These are phyloP conservation scores for Thalia dealbata DNA, from an alignment of 176 grass and related monocot genomes.

Conservation along the genomic window DNA sequence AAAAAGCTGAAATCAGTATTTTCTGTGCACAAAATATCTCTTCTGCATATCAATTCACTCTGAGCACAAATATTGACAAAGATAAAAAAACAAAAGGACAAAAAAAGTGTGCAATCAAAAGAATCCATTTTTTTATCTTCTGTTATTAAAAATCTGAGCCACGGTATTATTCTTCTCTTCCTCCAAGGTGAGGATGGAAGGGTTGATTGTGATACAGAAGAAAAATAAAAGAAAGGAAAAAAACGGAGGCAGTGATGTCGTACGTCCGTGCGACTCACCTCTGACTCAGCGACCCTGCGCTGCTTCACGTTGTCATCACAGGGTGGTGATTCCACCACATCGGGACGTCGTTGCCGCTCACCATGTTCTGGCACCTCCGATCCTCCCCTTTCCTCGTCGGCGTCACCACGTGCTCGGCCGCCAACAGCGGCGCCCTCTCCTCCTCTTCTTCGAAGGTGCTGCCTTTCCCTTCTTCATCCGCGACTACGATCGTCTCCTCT, in stretches of 20 bases:
- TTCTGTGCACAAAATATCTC: background rate
- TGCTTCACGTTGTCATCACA: constrained; percentile 1
- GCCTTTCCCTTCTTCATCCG: background rate
- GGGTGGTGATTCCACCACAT: constrained; percentile 4
- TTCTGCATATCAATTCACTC: too few species aligned
- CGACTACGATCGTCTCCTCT: background rate
- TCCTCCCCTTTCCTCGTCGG: background rate
- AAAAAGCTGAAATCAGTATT: background rate
- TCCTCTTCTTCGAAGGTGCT: background rate
- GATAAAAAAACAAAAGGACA: background rate
- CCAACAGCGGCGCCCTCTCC: background rate
- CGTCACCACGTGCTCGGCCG: background rate
- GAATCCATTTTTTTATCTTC: too few species aligned
- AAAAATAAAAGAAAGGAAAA: background rate
- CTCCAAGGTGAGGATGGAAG: background rate
- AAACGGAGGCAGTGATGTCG: background rate
- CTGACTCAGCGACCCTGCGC: background rate
- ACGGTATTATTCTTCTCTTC: too few species aligned
- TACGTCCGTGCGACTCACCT: background rate
- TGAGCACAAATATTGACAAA: too few species aligned
- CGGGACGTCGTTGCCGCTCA: background rate
- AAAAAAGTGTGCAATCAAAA: background rate
- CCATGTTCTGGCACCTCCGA: constrained; percentile 4
- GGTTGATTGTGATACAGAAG: background rate
- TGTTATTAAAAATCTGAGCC: too few species aligned